These are phyloP conservation scores for Aspergillus fumigatiaffinis DNA, from an alignment of 2,329 filamentous ascomycete species.

Conservation along the genomic window DNA sequence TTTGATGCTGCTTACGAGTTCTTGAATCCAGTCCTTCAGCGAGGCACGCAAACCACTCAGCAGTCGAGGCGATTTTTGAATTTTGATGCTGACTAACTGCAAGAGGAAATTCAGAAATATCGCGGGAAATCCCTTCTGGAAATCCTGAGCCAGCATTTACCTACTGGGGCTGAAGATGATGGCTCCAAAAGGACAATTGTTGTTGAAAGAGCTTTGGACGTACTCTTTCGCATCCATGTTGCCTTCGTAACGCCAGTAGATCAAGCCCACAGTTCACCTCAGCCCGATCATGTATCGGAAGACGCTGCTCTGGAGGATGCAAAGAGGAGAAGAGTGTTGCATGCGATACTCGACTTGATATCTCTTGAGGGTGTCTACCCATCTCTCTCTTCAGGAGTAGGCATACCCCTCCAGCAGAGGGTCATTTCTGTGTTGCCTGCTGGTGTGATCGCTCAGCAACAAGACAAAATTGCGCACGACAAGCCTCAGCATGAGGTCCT, in stretches of 20 bases:
- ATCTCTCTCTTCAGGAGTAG: constrained; percentile 39
- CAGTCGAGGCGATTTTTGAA: constrained; percentile 5
- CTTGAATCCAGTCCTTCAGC: constrained; percentile 36
- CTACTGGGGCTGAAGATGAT: constrained; percentile 10
- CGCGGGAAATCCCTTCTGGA: constrained; percentile 34
- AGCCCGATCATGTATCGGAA: constrained; percentile 10
- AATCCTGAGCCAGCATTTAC: constrained; percentile 22
- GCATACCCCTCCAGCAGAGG: constrained; percentile 42
- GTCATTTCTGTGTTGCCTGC: constrained; percentile 42
- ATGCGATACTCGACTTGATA: constrained; percentile 41
- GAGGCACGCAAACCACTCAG: constrained; percentile 33
- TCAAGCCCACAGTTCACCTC: constrained; percentile 3
- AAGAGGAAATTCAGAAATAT: constrained; percentile 38
- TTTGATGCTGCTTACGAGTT: constrained; percentile 35
- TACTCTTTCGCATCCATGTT: constrained; percentile 32
- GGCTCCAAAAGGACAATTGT: constrained; percentile 23
- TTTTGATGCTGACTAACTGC: constrained; percentile 25
- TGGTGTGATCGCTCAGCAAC: constrained; percentile 39
- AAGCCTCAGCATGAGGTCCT: constrained; percentile 27
- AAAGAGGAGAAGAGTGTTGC: constrained; percentile 36
- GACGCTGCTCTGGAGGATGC: constrained; percentile 38
- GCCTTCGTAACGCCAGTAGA: constrained; percentile 28
- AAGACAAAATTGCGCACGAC: constrained; percentile 12
- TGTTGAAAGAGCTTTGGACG: constrained; percentile 31
- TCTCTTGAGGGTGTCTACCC: constrained; percentile 45